These are phyloP conservation scores for Monosporascus sp. DNA, from an alignment of 2,329 filamentous ascomycete species.

Conservation along the genomic window DNA sequence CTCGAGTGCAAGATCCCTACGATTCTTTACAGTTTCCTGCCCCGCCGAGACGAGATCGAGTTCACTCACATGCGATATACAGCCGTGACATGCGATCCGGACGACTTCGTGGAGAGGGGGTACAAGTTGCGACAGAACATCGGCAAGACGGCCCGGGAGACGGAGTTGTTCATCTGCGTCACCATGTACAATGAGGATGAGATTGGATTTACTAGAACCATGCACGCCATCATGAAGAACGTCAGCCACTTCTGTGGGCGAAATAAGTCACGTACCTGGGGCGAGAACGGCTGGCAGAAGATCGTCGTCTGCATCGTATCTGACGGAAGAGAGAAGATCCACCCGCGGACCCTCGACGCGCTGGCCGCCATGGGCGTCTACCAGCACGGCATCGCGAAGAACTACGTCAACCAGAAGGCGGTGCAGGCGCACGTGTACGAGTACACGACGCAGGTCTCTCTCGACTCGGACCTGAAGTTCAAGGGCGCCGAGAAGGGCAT, in stretches of 20 bases:
- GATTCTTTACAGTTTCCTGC: slow-evolving; percentile 94
- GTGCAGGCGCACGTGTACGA: slow-evolving; percentile 98
- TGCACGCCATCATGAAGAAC: slow-evolving; percentile 98
- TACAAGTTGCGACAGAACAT: slow-evolving; percentile 89
- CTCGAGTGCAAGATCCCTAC: slow-evolving; percentile 99
- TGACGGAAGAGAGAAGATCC: slow-evolving; percentile 83
- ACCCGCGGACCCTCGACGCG: slow-evolving; percentile 88
- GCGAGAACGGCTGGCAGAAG: slow-evolving; percentile 98
- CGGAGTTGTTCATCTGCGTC: slow-evolving; percentile 91
- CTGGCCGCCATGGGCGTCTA: slow-evolving; percentile 96
- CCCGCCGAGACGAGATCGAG: slow-evolving; percentile 85
- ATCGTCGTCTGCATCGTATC: slow-evolving; percentile 98
- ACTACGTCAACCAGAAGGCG: slow-evolving; percentile 91
- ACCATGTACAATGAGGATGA: slow-evolving; percentile 99
- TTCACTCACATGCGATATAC: slow-evolving; percentile 98
- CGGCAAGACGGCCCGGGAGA: slow-evolving; percentile 88
- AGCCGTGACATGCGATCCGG: slow-evolving; percentile 89
- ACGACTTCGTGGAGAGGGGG: slow-evolving; percentile 79
- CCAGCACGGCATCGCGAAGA: slow-evolving; percentile 97
- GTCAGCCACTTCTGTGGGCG: slow-evolving; percentile 97
- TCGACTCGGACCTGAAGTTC: slow-evolving; percentile 94
- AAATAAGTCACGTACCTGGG: slow-evolving; percentile 94
- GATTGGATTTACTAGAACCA: slow-evolving; percentile 87
- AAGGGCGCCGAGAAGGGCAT: slow-evolving; percentile 99
- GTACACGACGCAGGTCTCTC: slow-evolving; percentile 95